Percentiles rank a stretch among this genome's conserved stretches.
Evolutionary conservation across 2,329 filamentous ascomycete species (phyloP).

Genomic region (Verticillium tricorpus): DNA sequence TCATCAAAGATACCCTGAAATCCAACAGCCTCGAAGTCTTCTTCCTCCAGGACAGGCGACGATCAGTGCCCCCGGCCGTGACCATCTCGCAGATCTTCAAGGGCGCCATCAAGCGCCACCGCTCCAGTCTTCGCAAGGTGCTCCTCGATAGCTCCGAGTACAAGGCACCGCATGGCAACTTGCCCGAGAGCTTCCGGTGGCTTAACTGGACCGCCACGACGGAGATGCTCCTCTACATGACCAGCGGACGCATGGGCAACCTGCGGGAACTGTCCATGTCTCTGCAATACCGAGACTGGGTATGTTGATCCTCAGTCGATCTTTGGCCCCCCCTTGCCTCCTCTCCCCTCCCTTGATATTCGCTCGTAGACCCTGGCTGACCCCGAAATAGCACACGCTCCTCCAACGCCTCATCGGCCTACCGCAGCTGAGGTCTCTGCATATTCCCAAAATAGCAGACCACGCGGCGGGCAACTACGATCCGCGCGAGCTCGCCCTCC

Average conservation of each 20-base stretch:
- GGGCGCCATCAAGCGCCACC: slow-evolving; percentile 66
- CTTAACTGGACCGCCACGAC: slow-evolving; percentile 66
- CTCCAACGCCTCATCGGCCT: slow-evolving; percentile 69
- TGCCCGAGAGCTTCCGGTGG: slow-evolving; percentile 44
- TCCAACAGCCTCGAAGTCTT: slow-evolving; percentile 77
- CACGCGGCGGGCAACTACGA: slow-evolving; percentile 52
- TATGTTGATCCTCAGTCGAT: slow-evolving; percentile 33
- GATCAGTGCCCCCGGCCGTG: slow-evolving; percentile 45
- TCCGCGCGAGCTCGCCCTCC: slow-evolving; percentile 66
- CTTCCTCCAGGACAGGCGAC: slow-evolving; percentile 66
- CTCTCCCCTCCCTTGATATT: background rate
- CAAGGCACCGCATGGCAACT: slow-evolving; percentile 17
- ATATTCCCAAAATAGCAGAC: slow-evolving; percentile 64
- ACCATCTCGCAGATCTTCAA: slow-evolving; percentile 68
- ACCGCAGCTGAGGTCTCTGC: slow-evolving; percentile 64
- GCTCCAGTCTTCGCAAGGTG: slow-evolving; percentile 65
- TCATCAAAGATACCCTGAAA: slow-evolving; percentile 71
- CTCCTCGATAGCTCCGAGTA: slow-evolving; percentile 66
- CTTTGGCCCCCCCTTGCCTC: background rate
- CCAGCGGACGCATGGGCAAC: slow-evolving; percentile 68
- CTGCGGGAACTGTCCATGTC: slow-evolving; percentile 68
- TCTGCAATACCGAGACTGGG: slow-evolving; percentile 75
- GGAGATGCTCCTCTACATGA: slow-evolving; percentile 68
- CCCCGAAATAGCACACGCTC: slow-evolving; percentile 62
- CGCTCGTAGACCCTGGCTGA: slow-evolving; percentile 9